These are phyloP conservation scores for Candida golubevii DNA, from an alignment of 805 yeast species.

Conservation along the genomic window DNA sequence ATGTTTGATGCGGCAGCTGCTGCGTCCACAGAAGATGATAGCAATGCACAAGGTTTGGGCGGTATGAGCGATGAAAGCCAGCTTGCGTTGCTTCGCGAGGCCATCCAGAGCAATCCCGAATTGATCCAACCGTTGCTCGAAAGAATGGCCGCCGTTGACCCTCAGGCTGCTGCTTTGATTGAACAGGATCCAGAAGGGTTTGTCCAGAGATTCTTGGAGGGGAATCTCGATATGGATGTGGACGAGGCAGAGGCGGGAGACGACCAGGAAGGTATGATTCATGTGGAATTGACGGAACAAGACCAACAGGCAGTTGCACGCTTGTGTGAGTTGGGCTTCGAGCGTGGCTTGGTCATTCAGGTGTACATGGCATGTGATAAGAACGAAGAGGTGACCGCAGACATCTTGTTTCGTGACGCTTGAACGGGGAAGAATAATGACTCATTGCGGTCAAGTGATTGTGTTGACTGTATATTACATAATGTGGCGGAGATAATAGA, in stretches of 20 bases:
- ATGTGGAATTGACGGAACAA: constrained; percentile 65
- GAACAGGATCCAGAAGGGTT: constrained; percentile 89
- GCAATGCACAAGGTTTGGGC: constrained; percentile 21
- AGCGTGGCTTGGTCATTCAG: constrained; percentile 79
- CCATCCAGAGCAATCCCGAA: constrained; percentile 83
- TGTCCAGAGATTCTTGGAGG: constrained; percentile 64
- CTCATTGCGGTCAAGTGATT: background rate
- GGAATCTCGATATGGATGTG: constrained; percentile 40
- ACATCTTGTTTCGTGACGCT: constrained; percentile 61
- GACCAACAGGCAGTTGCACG: constrained; percentile 89
- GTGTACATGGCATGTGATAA: constrained; percentile 97
- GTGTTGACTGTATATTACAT: background rate
- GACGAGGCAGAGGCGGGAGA: constrained; percentile 30
- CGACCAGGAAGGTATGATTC: constrained; percentile 35
- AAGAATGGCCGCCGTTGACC: constrained; percentile 75
- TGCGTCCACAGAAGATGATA: constrained; percentile 24
- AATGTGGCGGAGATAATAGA: no score
- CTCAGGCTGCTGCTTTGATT: constrained; percentile 76
- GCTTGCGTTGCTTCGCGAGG: constrained; percentile 59
- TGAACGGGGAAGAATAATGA: background rate
- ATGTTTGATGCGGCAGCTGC: constrained; percentile 50
- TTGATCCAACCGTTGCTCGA: constrained; percentile 79
- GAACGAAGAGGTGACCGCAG: constrained; percentile 95
- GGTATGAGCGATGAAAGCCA: constrained; percentile 41
- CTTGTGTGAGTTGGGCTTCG: constrained; percentile 90